Evolutionary conservation across 2,329 filamentous ascomycete species (phyloP).

Genomic region (Calonectria naviculata): DNA sequence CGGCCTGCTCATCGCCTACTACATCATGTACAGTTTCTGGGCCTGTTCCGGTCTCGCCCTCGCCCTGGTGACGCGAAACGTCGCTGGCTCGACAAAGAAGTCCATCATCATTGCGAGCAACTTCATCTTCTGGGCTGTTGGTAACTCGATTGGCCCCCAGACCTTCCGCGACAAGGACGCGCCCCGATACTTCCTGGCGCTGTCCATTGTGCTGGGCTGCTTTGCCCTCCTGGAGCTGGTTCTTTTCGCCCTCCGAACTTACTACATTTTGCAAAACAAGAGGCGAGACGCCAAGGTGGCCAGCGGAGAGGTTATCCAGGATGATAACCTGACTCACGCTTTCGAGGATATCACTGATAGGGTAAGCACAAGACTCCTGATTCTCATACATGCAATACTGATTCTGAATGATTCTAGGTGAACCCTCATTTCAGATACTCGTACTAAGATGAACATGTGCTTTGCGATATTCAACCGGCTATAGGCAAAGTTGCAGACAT

Average conservation of each 20-base stretch:
- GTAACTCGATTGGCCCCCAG: conserved; percentile 13
- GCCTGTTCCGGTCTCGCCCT: conserved; percentile 70
- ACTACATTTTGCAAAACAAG: conserved; percentile 9
- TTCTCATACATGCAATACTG: not conserved
- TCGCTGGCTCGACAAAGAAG: conserved; percentile 19
- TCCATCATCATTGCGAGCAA: conserved; percentile 3
- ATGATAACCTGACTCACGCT: conserved; percentile 3
- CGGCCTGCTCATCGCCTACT: conserved; percentile 78
- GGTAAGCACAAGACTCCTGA: not conserved
- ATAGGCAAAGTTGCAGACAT: not conserved
- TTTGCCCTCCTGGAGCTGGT: not conserved
- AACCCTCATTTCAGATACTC: conserved; percentile 17
- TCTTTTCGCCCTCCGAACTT: not conserved
- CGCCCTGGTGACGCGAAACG: conserved; percentile 43
- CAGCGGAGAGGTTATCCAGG: conserved; percentile 1
- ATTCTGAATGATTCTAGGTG: not conserved
- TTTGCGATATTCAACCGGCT: not conserved
- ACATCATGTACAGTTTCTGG: conserved; percentile 82
- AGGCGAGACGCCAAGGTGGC: conserved; percentile 7
- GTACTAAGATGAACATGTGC: not conserved
- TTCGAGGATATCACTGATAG: conserved; percentile 18
- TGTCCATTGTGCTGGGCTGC: not conserved
- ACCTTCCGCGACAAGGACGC: conserved; percentile 4
- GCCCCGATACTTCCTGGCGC: conserved; percentile 9
- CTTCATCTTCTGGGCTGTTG: conserved; percentile 16